These are phyloP conservation scores for Mrakia hoshinonis DNA, from an alignment of 768 basidiomycete genomes.

Conservation along the genomic window DNA sequence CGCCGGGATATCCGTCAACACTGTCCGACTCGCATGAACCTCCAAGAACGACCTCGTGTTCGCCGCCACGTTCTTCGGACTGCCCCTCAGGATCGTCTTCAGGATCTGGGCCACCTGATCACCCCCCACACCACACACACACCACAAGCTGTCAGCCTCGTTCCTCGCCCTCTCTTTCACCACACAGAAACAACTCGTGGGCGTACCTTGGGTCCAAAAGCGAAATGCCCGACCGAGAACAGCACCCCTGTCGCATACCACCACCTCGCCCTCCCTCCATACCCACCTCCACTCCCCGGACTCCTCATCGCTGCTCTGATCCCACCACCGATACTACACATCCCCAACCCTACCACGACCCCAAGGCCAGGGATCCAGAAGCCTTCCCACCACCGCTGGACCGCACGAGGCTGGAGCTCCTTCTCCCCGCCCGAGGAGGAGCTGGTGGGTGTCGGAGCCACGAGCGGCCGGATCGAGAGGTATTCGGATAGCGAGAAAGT, in stretches of 20 bases:
- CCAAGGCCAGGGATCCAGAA: slow-evolving; percentile 6
- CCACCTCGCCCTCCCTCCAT: neutral
- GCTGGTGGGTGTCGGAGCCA: neutral
- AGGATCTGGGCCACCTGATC: neutral
- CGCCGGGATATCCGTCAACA: neutral
- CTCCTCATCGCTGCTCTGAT: neutral
- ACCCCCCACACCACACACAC: neutral
- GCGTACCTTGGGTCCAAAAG: neutral
- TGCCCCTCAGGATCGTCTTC: neutral
- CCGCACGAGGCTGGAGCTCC: neutral
- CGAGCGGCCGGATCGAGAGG: neutral
- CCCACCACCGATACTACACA: neutral
- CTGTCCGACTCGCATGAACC: neutral
- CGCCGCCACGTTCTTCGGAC: neutral
- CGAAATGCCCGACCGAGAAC: neutral
- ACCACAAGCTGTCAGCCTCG: neutral
- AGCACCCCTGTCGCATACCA: neutral
- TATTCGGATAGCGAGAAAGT: neutral
- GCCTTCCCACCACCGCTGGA: slow-evolving; percentile 10
- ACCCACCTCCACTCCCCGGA: neutral
- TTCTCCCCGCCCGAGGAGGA: neutral
- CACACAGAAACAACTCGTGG: neutral
- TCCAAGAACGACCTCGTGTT: neutral
- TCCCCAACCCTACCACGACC: neutral
- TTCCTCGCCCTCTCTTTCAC: neutral